Conservation (phyloP, 2,329 filamentous ascomycete species). For the Ascochyta clinopodiicola region DNA sequence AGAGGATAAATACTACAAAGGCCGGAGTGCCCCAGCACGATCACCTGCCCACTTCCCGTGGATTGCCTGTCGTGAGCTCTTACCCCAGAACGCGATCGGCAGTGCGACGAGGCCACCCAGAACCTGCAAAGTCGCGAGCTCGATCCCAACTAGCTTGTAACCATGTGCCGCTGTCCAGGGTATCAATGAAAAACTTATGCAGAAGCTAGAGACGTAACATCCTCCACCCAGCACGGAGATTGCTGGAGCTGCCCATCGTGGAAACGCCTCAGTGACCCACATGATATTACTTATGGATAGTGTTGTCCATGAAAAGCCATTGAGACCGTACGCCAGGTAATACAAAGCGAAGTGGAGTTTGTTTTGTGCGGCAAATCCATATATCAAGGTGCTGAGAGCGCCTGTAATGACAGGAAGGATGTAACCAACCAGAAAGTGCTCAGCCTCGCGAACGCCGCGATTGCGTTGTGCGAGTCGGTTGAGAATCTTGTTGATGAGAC, state of each 20-base stretch:
- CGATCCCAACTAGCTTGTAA: constrained; percentile 38
- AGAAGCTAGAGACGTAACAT: constrained; percentile 31
- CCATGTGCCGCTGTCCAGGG: constrained; percentile 38
- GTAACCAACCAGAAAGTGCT: constrained; percentile 40
- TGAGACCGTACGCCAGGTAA: constrained; percentile 39
- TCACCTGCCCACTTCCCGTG: constrained; percentile 36
- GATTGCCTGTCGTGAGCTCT: constrained; percentile 36
- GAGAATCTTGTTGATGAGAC: constrained; percentile 20
- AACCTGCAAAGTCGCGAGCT: constrained; percentile 48
- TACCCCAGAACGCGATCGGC: constrained; percentile 43
- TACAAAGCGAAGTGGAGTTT: constrained; percentile 22
- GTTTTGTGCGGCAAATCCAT: constrained; percentile 31
- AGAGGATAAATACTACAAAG: constrained; percentile 16
- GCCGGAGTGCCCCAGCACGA: constrained; percentile 36
- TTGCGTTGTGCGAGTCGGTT: constrained; percentile 32
- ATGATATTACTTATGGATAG: constrained; percentile 35
- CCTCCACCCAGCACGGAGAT: constrained; percentile 35
- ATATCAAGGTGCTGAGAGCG: constrained; percentile 30
- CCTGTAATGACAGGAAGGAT: constrained; percentile 36
- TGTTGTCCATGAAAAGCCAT: constrained; percentile 35
- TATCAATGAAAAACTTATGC: constrained; percentile 30
- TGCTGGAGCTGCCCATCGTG: constrained; percentile 42
- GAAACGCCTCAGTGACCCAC: constrained; percentile 44
- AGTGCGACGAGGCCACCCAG: constrained; percentile 31
- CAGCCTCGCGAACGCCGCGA: constrained; percentile 38